Base-by-base conservation (phyloP, 768 basidiomycete genomes). In the Leccinum incarnatum region DNA sequence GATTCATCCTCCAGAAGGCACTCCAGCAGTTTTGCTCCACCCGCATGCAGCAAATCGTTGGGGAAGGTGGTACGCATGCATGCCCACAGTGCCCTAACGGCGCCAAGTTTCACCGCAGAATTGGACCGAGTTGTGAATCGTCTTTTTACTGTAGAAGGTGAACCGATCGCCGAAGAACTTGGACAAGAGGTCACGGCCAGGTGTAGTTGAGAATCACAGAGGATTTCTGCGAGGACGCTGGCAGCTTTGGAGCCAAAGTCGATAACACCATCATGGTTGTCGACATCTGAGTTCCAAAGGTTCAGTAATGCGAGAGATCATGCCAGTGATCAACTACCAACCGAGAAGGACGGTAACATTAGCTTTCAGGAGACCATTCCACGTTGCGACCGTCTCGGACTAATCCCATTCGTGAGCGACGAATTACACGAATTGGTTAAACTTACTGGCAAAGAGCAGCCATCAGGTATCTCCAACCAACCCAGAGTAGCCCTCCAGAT, bases 31-130 rank as follows among this genome's bases (percentile, higher is more conserved):
- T 68, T 72, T 59, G 79, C 75, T 1, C 78, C 82, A 1, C 81
- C 79, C 9, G 69, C 68, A 8, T 72, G 69, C 36, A 88, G 76
- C 17, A 77, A 68, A 8, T 72, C 58, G 3, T 65, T 61, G 0
- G 84, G 78, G 61, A 87, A 76, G 8, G 76, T 67, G 3, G 68
- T 69, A 34, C 76, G 77, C 54, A 81, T 74, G 45, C 72, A 69
- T 2, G 69, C 64, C 88, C 88, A 90, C 36, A 91, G 78, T n/a
- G 79, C 77, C 23, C 79, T 79, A 9, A 84, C 76, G 19, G 88
- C 70, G 5, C 73, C 74, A n/a, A 91, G 69, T 68, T 86, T 89
- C 54, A 88, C 69, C 15, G 75, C 81, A 63, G 68, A 72, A 69
- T 79, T 83, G 58, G 71, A 76, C 25, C 65, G 72, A 40, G 40